Evolutionary conservation across 1,284 basidiomycete species (phyloP).

Genomic region (Cystobasidium sp.): DNA sequence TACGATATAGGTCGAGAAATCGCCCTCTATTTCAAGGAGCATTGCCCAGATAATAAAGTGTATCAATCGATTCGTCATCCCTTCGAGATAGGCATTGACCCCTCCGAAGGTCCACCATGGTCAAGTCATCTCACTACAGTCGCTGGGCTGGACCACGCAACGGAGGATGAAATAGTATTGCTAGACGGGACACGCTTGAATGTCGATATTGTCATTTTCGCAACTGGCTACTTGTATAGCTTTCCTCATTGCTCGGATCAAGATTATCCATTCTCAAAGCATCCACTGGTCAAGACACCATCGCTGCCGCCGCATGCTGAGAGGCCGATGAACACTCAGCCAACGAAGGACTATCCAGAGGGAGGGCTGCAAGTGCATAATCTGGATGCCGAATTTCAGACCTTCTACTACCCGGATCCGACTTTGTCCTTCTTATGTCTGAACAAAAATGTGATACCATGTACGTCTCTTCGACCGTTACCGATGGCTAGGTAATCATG

Average conservation of each 20-base stretch:
- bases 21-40: constrained; percentile 53
- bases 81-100: constrained; percentile 45
- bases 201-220: constrained; percentile 59
- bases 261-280: constrained; percentile 55
- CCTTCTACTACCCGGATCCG: constrained; percentile 58
- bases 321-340: constrained; percentile 46
- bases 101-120: constrained; percentile 54
- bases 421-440: constrained; percentile 56
- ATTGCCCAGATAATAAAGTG: constrained; percentile 48
- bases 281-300: constrained; percentile 47
- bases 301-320: constrained; percentile 7
- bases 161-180: constrained; percentile 53
- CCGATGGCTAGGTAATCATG: neutral
- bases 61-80: constrained; percentile 55
- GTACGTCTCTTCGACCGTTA: neutral
- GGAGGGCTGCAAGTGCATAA: constrained; percentile 56
- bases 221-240: constrained; percentile 60
- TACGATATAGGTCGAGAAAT: constrained; percentile 63
- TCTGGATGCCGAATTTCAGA: constrained; percentile 55
- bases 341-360: constrained; percentile 47
- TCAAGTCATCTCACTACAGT: constrained; percentile 53
- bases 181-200: constrained; percentile 50
- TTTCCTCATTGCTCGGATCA: constrained; percentile 57
- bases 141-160: constrained; percentile 55
- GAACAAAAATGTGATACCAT: constrained; percentile 46